These are phyloP conservation scores for Miscanthus lutarioriparius DNA, from an alignment of 176 grass and related monocot species.

Conservation along the genomic window DNA sequence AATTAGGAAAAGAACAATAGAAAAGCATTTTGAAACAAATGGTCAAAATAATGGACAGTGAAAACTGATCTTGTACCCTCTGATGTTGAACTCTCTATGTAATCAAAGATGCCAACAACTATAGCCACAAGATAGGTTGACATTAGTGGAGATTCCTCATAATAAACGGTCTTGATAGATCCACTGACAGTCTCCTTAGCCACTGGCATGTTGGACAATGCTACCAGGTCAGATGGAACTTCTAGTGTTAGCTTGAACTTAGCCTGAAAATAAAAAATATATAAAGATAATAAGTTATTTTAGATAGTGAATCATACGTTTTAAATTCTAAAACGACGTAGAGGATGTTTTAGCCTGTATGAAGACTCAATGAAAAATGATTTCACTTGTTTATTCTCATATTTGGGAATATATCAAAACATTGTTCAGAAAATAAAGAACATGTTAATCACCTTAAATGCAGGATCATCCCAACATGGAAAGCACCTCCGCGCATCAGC, in stretches of 20 bases:
- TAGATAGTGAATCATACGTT: neutral
- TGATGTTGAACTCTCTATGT: slow-evolving; percentile 46
- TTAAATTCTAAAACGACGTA: neutral
- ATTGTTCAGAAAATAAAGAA: neutral
- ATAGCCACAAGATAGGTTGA: slow-evolving; percentile 94
- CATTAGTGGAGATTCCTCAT: slow-evolving; percentile 86
- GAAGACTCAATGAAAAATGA: slow-evolving; percentile 10
- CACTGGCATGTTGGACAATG: slow-evolving; percentile 88
- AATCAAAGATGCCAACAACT: slow-evolving; percentile 79
- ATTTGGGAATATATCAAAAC: neutral
- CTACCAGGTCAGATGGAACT: slow-evolving; percentile 65
- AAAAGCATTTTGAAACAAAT: slow-evolving; percentile 16
- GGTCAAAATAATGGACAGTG: neutral
- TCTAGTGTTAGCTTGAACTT: slow-evolving; percentile 84
- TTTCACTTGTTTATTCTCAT: neutral
- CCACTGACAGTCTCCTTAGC: slow-evolving; percentile 48
- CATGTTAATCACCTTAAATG: slow-evolving; percentile 54
- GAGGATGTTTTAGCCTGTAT: neutral
- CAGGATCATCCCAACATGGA: slow-evolving; percentile 92
- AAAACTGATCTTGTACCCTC: slow-evolving; percentile 51
- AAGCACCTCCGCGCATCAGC: slow-evolving; percentile 87
- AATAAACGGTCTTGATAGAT: slow-evolving; percentile 58
- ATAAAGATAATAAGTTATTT: neutral
- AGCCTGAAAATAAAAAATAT: slow-evolving; percentile 50
- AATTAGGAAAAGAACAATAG: neutral